Base-by-base conservation (phyloP, 1,139 yeast species). In the Nakaseomyces kungkrabaensis region DNA sequence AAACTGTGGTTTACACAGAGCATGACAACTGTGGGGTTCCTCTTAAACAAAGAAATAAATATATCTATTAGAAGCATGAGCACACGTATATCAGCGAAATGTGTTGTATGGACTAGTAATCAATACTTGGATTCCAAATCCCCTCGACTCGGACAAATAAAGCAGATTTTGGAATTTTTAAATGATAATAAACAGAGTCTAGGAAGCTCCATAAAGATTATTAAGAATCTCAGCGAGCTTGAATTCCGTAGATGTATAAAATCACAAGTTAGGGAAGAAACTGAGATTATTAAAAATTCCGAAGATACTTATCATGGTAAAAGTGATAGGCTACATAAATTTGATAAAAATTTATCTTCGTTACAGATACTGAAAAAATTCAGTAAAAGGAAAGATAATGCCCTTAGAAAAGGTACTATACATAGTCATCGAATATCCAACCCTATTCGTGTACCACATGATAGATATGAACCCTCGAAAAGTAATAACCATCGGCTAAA, bases 1-100 rank as follows among this genome's bases (percentile, higher is more conserved):
- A 41, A 41, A 11, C 24, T 41, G 7, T 41, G 44, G 44, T 41
- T 41, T 11, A 41, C 44, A 13, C 34, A 41, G 25, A 41, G 25
- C n/a, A 29, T 41, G 34, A 13, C 33, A 13, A 41, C 33, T 9
- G 25, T 41, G 11, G 44, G 44, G 3, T 27, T 41, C 8, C 11
- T 41, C 5, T 26, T 41, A 5, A 41, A 27, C 9, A 29, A 41
- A 22, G n/a, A 29, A 9, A n/a, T 41, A 4, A 24, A 41, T 41
- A 34, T 38, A 8, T 25, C 29, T 1, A 17, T 38, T n/a, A 38
- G 31, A 7, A 38, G 42, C 31, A 38, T 38, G 42, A 25, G 31
- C 11, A 38, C 31, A 10, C 31, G 31, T 10, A 38, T 38, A 8
- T 26, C 31, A 5, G 42, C 42, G 7, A 38, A 38, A 13, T 38